Conservation (phyloP, 495 filamentous ascomycete species). For the Penicillium bialowiezense region DNA sequence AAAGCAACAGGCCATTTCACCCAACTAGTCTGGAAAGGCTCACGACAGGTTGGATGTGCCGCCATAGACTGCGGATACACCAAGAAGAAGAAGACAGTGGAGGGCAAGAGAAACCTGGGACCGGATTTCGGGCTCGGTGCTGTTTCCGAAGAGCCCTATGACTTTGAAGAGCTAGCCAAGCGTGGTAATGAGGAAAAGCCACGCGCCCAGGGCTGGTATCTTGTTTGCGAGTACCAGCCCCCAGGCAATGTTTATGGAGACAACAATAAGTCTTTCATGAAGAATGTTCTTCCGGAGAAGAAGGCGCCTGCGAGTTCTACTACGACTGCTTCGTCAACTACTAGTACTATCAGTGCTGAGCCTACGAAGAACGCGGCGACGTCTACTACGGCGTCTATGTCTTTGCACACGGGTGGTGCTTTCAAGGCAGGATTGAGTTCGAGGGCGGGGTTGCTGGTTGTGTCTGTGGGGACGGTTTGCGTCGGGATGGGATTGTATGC, state of each 20-base stretch:
- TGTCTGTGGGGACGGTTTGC: slow-evolving; percentile 12
- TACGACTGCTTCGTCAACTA: neutral
- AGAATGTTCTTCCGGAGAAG: slow-evolving; percentile 36
- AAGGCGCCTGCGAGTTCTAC: neutral
- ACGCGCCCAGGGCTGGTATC: slow-evolving; percentile 60
- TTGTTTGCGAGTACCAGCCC: slow-evolving; percentile 80
- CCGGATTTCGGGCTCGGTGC: no score
- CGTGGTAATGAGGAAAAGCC: neutral
- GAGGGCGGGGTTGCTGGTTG: slow-evolving; percentile 2
- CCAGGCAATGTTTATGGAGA: slow-evolving; percentile 70
- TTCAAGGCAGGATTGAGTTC: slow-evolving; percentile 1
- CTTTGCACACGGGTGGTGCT: slow-evolving; percentile 5
- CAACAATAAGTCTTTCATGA: slow-evolving; percentile 38
- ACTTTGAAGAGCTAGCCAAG: neutral
- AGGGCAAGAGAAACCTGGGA: no score
- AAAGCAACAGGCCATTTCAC: slow-evolving; percentile 80
- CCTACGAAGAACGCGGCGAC: neutral
- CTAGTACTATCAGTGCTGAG: no score
- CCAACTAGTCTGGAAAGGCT: slow-evolving; percentile 77
- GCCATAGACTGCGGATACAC: slow-evolving; percentile 52
- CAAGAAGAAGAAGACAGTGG: neutral
- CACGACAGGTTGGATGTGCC: slow-evolving; percentile 68
- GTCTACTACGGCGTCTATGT: neutral
- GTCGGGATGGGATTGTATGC: slow-evolving; percentile 19
- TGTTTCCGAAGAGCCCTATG: no score